A percentile compares a stretch with the other conserved stretches of the same genome.
Conservation (phyloP, 2,329 filamentous ascomycete genomes). For the Dryadomyces sulphureus region DNA sequence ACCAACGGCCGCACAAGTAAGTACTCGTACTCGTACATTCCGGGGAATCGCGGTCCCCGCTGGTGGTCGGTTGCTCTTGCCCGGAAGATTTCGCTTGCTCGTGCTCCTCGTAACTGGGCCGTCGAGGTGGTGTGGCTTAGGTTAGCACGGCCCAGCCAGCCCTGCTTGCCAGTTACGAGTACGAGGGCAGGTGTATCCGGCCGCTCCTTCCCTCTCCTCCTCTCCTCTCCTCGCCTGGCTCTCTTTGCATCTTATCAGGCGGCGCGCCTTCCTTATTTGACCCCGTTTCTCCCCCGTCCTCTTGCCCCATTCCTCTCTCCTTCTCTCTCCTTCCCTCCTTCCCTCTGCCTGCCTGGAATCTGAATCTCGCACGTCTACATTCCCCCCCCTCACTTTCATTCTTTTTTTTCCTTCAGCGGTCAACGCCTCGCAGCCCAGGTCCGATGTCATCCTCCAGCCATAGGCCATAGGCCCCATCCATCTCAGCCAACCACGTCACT, state of each 20-base stretch:
- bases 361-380: not conserved
- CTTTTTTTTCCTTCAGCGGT: not conserved
- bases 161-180: not conserved
- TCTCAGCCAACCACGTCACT: not conserved
- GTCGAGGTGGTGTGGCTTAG: not conserved
- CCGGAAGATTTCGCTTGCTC: constrained; percentile 1
- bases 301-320: not conserved
- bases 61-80: not conserved
- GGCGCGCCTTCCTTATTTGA: not conserved
- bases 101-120: not conserved
- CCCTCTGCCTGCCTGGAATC: not conserved
- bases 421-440: not conserved
- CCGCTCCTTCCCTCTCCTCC: not conserved
- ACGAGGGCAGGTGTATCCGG: not conserved
- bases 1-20: too few species aligned
- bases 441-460: not conserved
- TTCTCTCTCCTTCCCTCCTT: not conserved
- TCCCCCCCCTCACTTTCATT: not conserved
- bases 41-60: not conserved
- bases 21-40: too few species aligned
- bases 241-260: not conserved
- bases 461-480: too few species aligned
- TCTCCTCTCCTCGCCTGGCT: not conserved
- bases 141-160: not conserved
- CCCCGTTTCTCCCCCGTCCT: not conserved